These are phyloP conservation scores for Paraphoma chrysanthemicola DNA, from an alignment of 2,329 filamentous ascomycete species.

Conservation along the genomic window DNA sequence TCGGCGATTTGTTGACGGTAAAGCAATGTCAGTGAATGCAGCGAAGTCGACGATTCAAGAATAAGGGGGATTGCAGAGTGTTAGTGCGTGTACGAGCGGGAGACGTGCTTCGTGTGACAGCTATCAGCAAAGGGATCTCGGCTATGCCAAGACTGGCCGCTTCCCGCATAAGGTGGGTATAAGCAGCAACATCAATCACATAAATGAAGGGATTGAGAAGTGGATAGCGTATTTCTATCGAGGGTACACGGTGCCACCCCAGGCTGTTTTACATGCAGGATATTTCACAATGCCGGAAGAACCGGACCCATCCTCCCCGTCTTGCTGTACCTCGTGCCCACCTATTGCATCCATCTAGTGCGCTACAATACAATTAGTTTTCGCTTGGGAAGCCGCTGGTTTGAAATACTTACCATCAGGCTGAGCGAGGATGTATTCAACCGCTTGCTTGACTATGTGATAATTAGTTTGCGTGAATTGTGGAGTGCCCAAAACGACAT, in stretches of 20 bases:
- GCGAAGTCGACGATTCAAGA: slow-evolving; percentile 16
- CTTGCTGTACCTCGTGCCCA: slow-evolving; percentile 27
- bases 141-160: slow-evolving; percentile 26
- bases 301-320: slow-evolving; percentile 39
- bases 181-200: slow-evolving; percentile 1
- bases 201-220: slow-evolving; percentile 20
- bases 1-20: slow-evolving; percentile 16
- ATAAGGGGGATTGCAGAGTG: slow-evolving; percentile 27
- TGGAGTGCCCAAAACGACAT: slow-evolving; percentile 54
- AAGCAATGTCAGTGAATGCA: slow-evolving; percentile 12
- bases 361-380: slow-evolving; percentile 38
- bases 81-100: slow-evolving; percentile 20
- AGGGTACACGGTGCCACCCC: slow-evolving; percentile 45
- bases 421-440: slow-evolving; percentile 91
- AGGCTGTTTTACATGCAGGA: slow-evolving; percentile 49
- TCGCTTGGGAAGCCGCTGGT: not conserved
- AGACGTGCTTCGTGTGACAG: slow-evolving; percentile 34
- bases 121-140: slow-evolving; percentile 23
- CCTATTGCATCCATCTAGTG: slow-evolving; percentile 34
- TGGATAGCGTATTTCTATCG: slow-evolving; percentile 45
- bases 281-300: slow-evolving; percentile 45
- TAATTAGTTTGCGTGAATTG: slow-evolving; percentile 37
- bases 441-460: slow-evolving; percentile 82
- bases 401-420: slow-evolving; percentile 78
- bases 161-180: slow-evolving; percentile 8